phyloP scores from a whole-genome alignment of 352 stramenopile species.

The Heterotrichella gracilis region DNA sequence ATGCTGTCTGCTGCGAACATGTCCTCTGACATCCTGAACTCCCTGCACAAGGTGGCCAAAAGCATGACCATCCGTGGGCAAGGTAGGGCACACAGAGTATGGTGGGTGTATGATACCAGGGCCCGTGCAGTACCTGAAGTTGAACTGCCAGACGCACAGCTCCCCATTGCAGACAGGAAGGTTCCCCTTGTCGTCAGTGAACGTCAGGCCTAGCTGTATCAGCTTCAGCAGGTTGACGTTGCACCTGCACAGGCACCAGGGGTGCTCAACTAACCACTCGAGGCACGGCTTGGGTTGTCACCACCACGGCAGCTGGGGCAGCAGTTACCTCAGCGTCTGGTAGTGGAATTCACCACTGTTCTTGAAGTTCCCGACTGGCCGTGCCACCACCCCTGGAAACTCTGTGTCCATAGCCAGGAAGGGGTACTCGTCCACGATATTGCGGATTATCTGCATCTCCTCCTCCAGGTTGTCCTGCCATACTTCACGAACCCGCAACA shows the following conservation, averaged over 20 bases:
- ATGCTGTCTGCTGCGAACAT: conserved; percentile 98
- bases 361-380: conserved; percentile 54
- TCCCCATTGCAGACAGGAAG: conserved; percentile 37
- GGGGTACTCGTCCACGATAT: conserved; percentile 66
- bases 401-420: conserved; percentile 99
- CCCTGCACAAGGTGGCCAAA: too few relatives aligned
- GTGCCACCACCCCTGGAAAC: conserved; percentile 86
- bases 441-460: conserved; percentile 67
- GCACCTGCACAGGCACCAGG: too few relatives aligned
- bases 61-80: too few relatives aligned
- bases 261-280: too few relatives aligned
- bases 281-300: too few relatives aligned
- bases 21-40: conserved; percentile 79
- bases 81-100: too few relatives aligned
- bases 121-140: too few relatives aligned
- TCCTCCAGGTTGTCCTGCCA: conserved; percentile 56
- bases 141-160: conserved; percentile 67
- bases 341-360: conserved; percentile 70
- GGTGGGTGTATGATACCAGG: too few relatives aligned
- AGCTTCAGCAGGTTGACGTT: conserved; percentile 96
- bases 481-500: conserved; percentile 60
- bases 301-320: too few relatives aligned
- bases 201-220: conserved; percentile 83
- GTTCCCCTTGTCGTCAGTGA: conserved; percentile 69
- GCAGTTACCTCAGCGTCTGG: conserved; percentile 71